Percentiles rank a stretch among this genome's conserved stretches.
Conservation (phyloP, 2,329 filamentous ascomycete genomes). For the Cadophora gregata region DNA sequence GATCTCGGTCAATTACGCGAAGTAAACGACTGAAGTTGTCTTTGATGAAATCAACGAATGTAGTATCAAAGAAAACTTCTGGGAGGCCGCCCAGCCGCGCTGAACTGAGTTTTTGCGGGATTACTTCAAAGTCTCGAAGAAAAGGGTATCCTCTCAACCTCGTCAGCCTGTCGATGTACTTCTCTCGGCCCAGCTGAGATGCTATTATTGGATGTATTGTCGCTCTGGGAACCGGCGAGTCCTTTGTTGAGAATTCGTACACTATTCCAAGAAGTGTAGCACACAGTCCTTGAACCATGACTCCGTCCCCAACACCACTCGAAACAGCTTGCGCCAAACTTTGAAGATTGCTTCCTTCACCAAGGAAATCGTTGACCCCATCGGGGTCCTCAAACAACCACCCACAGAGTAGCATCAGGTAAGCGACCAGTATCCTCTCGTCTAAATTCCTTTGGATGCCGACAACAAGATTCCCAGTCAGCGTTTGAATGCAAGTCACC, state of each 20-base stretch:
- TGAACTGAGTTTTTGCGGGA: conserved; percentile 70
- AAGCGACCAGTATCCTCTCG: conserved; percentile 79
- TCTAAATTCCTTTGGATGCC: conserved; percentile 79
- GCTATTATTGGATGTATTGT: conserved; percentile 81
- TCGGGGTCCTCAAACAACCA: conserved; percentile 94
- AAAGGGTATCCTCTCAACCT: conserved; percentile 78
- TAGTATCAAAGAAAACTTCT: conserved; percentile 83
- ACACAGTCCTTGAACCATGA: conserved; percentile 80
- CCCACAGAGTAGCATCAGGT: conserved; percentile 84
- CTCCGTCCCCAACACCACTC: conserved; percentile 62
- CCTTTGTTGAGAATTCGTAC: conserved; percentile 97
- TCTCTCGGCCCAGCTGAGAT: conserved; percentile 80
- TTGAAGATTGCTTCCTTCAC: conserved; percentile 91
- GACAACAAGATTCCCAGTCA: conserved; percentile 84
- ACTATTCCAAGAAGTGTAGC: conserved; percentile 84
- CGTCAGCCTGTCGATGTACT: conserved; percentile 82
- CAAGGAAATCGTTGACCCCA: conserved; percentile 90
- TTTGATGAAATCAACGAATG: conserved; percentile 93
- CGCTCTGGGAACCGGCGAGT: conserved; percentile 85
- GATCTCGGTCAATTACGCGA: conserved; percentile 88
- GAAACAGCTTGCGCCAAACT: conserved; percentile 76
- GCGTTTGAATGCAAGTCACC: conserved; percentile 88
- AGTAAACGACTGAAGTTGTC: conserved; percentile 90
- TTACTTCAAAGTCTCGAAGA: conserved; percentile 88
- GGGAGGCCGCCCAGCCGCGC: conserved; percentile 63